A percentile compares a stretch with the other conserved stretches of the same genome.
These are phyloP conservation scores for Blastobotrys persicus DNA, from an alignment of 1,139 yeast species.

Conservation along the genomic window DNA sequence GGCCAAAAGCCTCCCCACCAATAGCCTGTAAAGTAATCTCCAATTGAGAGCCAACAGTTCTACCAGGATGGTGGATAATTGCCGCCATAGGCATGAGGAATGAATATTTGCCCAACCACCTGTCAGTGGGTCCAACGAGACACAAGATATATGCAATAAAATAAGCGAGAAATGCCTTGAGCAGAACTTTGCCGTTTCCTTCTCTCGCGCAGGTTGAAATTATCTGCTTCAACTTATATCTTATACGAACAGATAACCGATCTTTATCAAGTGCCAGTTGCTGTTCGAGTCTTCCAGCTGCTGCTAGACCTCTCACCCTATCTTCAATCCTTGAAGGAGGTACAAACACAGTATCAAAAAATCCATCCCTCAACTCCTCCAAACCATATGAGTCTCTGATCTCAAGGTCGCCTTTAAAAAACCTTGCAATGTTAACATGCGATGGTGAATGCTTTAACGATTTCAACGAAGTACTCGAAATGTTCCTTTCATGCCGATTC, in stretches of 20 bases:
- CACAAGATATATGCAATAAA: constrained; percentile 42
- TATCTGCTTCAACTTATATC: neutral
- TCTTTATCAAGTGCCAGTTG: constrained; percentile 14
- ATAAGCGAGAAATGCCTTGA: constrained; percentile 43
- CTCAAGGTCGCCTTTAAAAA: constrained; percentile 27
- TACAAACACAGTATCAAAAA: constrained; percentile 47
- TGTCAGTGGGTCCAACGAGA: constrained; percentile 39
- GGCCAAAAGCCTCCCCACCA: constrained; percentile 47
- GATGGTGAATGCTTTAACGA: constrained; percentile 4
- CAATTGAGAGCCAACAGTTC: constrained; percentile 48
- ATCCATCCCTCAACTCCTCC: constrained; percentile 48
- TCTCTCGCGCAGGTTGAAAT: constrained; percentile 6
- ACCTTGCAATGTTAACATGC: constrained; percentile 15
- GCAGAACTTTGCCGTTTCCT: constrained; percentile 14
- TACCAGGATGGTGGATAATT: constrained; percentile 47
- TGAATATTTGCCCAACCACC: constrained; percentile 43
- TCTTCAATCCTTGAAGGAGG: constrained; percentile 33
- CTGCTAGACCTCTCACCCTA: constrained; percentile 8
- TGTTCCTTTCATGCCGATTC: neutral
- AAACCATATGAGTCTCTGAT: constrained; percentile 38
- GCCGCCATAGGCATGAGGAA: constrained; percentile 45
- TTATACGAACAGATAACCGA: constrained; percentile 11
- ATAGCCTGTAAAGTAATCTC: constrained; percentile 45
- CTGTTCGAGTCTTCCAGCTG: constrained; percentile 8
- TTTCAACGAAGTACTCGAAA: neutral